Base-by-base conservation (phyloP, 2,329 filamentous ascomycete species). In the Colletotrichum sp. region DNA sequence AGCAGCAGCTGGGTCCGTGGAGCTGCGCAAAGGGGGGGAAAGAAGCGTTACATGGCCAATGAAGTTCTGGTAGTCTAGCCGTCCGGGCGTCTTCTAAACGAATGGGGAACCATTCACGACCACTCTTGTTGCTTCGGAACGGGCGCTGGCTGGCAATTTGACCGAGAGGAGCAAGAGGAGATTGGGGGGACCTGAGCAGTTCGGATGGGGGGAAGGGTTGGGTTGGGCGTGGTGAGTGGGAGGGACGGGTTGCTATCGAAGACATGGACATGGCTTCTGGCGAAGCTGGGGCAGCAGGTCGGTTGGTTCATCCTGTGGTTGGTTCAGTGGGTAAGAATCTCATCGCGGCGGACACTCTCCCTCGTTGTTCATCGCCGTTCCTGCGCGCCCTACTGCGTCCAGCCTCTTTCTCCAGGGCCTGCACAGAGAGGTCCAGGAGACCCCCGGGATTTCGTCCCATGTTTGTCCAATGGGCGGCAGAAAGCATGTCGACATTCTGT, bases 1-100 rank as follows among this genome's bases (percentile, higher is more conserved):
- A 76, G 39, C 60, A 69, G 39, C 44, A 69, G 59, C 66, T 75
- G 34, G 71, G 71, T 63, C 60, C 71, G 66, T 71, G 75, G 75
- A 75, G 75, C 75, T 76, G 66, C 57, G 70, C 55, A 39, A 63
- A 71, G 24, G 67, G 57, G 69, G 68, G 66, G 60, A 12, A 36
- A 30, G 70, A 71, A 71, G 75, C 39, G 75, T 75, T 71, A 63
- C 65, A 75, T 71, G 65, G 39, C 75, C 71, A 76, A 76, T 76
- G 75, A 44, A 63, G 69, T 52, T 75, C 32, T 71, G 64, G 39
- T 62, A 36, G 66, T 57, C 28, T 66, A 21, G 36, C 57, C 63
- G 59, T 76, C 71, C 71, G 72, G 75, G 75, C 75, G 75, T 71
- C 57, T 75, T 66, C 44, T 75, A 75, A 64, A 67, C 75, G 75